Conservation (phyloP, 805 yeast genomes). For the Saturnispora hagleri region DNA sequence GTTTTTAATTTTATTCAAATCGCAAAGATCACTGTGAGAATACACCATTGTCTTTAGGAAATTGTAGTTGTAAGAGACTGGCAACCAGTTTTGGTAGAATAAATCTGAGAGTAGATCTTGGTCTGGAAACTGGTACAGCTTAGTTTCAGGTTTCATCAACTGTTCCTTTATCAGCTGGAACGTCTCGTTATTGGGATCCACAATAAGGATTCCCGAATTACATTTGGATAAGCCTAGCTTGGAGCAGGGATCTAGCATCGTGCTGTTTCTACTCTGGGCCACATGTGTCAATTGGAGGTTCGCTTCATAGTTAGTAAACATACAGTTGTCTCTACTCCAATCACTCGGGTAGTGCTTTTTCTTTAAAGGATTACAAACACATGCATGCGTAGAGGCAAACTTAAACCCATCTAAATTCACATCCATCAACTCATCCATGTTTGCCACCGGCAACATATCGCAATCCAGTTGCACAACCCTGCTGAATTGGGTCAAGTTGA, state of each 20-base stretch:
- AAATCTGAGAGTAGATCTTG: conserved; percentile 49
- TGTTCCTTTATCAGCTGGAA: conserved; percentile 35
- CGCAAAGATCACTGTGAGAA: conserved; percentile 40
- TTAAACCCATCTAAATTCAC: conserved; percentile 29
- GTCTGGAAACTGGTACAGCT: conserved; percentile 46
- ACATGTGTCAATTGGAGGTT: conserved; percentile 21
- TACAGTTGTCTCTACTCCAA: conserved; percentile 45
- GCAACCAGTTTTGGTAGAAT: conserved; percentile 41
- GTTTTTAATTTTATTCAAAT: conserved; percentile 40
- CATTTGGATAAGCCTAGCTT: conserved; percentile 38
- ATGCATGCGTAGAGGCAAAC: conserved; percentile 53
- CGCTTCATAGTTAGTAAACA: conserved; percentile 29
- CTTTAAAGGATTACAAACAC: conserved; percentile 51
- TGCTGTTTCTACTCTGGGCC: conserved; percentile 3
- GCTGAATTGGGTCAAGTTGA: conserved; percentile 41
- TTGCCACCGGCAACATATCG: conserved; percentile 48
- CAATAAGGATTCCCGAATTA: conserved; percentile 51
- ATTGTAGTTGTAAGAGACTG: conserved; percentile 44
- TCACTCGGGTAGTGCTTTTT: conserved; percentile 44
- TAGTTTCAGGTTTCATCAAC: conserved; percentile 28
- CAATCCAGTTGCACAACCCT: conserved; percentile 47
- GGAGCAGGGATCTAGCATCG: conserved; percentile 33
- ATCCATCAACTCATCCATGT: conserved; percentile 54
- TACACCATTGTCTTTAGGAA: conserved; percentile 43
- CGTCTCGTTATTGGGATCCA: conserved; percentile 31